Conservation (phyloP, 345 rosid species). For the Eucalyptus decipiens region DNA sequence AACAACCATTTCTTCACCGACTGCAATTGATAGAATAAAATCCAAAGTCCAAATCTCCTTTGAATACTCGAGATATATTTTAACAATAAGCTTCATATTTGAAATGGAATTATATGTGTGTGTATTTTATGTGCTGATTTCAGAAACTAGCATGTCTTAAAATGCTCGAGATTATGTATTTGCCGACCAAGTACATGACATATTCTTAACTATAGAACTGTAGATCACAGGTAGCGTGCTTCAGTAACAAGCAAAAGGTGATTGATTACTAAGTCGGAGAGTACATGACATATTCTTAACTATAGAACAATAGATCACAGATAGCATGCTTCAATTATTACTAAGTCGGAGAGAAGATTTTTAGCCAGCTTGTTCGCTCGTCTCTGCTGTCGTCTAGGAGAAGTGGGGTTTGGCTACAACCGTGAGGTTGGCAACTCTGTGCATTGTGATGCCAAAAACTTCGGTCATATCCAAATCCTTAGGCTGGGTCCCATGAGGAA, state of each 20-base stretch:
- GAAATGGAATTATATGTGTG: background rate
- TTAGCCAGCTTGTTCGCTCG: background rate
- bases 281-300: background rate
- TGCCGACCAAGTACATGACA: background rate
- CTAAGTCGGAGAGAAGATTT: background rate
- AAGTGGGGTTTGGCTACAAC: conserved; percentile 13
- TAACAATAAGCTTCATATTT: background rate
- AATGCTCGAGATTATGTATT: background rate
- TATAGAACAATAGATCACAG: background rate
- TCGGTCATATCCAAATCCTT: conserved; percentile 25
- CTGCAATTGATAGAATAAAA: too few species aligned
- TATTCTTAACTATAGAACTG: too few species aligned
- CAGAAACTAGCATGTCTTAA: background rate
- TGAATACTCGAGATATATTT: too few species aligned
- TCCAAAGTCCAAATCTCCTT: too few species aligned
- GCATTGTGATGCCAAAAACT: conserved; percentile 18
- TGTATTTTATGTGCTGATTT: background rate
- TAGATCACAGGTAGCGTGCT: too few species aligned
- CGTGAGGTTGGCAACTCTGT: background rate
- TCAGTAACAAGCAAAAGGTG: too few species aligned
- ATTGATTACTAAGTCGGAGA: too few species aligned
- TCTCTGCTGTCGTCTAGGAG: background rate
- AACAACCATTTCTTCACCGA: too few species aligned
- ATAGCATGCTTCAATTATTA: background rate
- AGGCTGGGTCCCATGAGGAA: conserved; percentile 18